Conservation (phyloP, 768 basidiomycete genomes). For the Pisolithus orientalis region DNA sequence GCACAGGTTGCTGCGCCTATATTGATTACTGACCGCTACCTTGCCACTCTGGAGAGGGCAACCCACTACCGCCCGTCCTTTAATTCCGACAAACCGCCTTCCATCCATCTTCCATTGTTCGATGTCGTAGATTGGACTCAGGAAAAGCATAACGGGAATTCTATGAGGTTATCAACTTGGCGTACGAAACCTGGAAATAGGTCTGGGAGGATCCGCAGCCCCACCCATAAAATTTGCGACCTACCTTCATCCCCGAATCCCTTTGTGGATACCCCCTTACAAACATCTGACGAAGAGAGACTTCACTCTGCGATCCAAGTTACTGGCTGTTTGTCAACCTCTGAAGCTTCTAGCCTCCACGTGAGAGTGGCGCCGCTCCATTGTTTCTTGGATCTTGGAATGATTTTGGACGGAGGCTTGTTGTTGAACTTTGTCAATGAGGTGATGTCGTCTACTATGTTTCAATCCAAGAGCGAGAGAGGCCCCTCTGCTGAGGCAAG, state of each 20-base stretch:
- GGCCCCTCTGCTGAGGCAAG: neutral
- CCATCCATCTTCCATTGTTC: constrained; percentile 45
- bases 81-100: constrained; percentile 11
- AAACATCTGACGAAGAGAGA: constrained; percentile 11
- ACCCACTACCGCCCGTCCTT: constrained; percentile 38
- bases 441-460: constrained; percentile 18
- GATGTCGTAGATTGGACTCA: constrained; percentile 60
- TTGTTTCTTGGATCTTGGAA: constrained; percentile 64
- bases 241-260: constrained; percentile 11
- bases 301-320: constrained; percentile 14
- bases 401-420: constrained; percentile 32
- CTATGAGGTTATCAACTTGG: constrained; percentile 61
- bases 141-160: constrained; percentile 30
- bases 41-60: constrained; percentile 50
- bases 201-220: constrained; percentile 14
- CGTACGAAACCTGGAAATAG: constrained; percentile 36
- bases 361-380: constrained; percentile 59
- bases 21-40: constrained; percentile 66
- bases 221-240: constrained; percentile 9
- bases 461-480: constrained; percentile 5
- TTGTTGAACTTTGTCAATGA: constrained; percentile 47
- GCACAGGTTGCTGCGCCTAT: constrained; percentile 51
- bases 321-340: constrained; percentile 4
- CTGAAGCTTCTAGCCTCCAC: constrained; percentile 12
- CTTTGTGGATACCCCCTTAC: constrained; percentile 12